Evolutionary conservation across 1,284 basidiomycete species (phyloP), one percentile per base, ranked within the genome.

Genomic region (Rugosomyces carneus): DNA sequence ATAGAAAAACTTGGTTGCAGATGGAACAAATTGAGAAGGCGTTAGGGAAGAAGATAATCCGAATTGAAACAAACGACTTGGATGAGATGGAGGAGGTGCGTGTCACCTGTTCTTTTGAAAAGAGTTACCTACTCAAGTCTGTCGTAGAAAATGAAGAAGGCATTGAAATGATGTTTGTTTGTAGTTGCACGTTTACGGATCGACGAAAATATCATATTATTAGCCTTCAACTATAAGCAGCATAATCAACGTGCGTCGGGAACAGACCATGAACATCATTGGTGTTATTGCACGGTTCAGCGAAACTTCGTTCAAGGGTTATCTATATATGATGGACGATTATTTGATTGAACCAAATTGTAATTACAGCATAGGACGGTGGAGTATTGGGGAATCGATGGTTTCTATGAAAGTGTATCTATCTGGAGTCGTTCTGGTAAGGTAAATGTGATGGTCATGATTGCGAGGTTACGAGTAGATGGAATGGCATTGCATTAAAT

Each of bases 71-170:
- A 1, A 70, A 81, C 52, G 87, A 93, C 66, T 69, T 93, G 54
- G 91, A 94, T 62, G 80, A 80, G 59, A 94, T 94, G 91, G 91
- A 94, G 61, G 78, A 86, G 71, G 89, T 89, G 53, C 26, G 69
- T 64, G 3, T 15, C 31, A 13, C 19, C 26, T 34, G 13, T 49
- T 35, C 26, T n/a, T n/a, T n/a, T 40, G 13, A 27, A 45, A 27
- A 34, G 15, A 34, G 8, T 4, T 1, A 2, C 10, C 15, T 3
- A 8, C 9, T 52, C 20, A 52, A 11, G 34, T 11, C 35, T 18
- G 39, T 21, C 15, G 20, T 55, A 85, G 84, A 80, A 78, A 72
- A 82, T 87, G 81, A 87, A 84, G 67, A 81, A 82, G 54, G 81
- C 83, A 1, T 60, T 87, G 63, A 87, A 86, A 65, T 85, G 68